A percentile compares a stretch with the other conserved stretches of the same genome.
Conservation (phyloP, 257 asterid genomes). For the Fraxinus anomala region DNA sequence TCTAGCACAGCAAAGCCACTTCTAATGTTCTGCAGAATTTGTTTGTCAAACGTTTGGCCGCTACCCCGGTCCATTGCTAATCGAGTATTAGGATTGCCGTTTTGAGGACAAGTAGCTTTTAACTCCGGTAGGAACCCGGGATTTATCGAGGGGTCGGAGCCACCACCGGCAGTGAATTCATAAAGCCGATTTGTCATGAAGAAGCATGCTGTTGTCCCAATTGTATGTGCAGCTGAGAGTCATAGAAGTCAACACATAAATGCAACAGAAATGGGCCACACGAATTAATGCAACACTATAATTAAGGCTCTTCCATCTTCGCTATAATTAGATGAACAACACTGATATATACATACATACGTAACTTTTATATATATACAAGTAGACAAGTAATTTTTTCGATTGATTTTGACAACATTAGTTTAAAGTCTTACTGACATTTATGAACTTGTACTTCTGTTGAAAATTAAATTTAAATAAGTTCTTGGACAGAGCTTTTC, state of each 20-base stretch:
- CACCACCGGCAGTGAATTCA: constrained; percentile 46
- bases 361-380: no score
- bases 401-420: background rate
- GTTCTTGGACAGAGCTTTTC: background rate
- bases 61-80: constrained; percentile 64
- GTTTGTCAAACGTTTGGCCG: constrained; percentile 48
- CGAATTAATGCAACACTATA: background rate
- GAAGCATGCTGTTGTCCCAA: constrained; percentile 93
- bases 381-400: no score
- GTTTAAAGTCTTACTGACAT: no score
- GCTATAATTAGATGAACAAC: background rate
- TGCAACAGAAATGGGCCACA: background rate
- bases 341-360: no score
- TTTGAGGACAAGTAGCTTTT: constrained; percentile 50
- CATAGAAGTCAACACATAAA: background rate
- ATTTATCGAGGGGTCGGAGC: constrained; percentile 73
- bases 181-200: constrained; percentile 79
- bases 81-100: constrained; percentile 55
- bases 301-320: background rate
- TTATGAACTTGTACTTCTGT: no score
- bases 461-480: no score
- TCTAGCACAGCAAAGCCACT: constrained; percentile 70
- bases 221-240: constrained; percentile 71
- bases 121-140: constrained; percentile 62
- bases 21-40: constrained; percentile 58